Conservation (phyloP, 495 filamentous ascomycete genomes). For the Aspergillus mulundensis region DNA sequence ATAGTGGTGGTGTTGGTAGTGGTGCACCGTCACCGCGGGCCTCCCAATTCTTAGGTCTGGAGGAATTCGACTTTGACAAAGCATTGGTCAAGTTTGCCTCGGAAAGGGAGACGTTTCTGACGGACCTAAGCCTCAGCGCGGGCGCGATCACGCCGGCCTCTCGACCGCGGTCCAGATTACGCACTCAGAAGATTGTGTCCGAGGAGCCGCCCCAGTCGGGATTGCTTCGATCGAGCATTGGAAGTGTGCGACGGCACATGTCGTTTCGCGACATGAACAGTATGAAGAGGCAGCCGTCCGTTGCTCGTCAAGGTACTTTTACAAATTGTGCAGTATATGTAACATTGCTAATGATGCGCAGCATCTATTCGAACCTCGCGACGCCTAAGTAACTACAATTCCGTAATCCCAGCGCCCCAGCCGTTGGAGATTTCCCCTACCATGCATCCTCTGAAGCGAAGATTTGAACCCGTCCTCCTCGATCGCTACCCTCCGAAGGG, state of each 20-base stretch:
- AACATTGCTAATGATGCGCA: neutral
- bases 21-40: slow-evolving; percentile 33
- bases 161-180: slow-evolving; percentile 67
- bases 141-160: slow-evolving; percentile 71
- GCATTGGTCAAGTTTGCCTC: slow-evolving; percentile 91
- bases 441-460: slow-evolving; percentile 91
- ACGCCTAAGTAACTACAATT: slow-evolving; percentile 95
- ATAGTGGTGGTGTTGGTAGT: slow-evolving; percentile 13
- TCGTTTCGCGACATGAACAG: slow-evolving; percentile 93
- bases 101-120: slow-evolving; percentile 88
- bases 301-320: slow-evolving; percentile 69
- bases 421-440: slow-evolving; percentile 84
- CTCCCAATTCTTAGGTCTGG: slow-evolving; percentile 28
- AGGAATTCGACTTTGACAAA: slow-evolving; percentile 85
- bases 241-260: slow-evolving; percentile 80
- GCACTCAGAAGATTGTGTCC: slow-evolving; percentile 74
- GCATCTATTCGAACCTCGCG: slow-evolving; percentile 79
- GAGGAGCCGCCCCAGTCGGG: slow-evolving; percentile 59
- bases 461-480: slow-evolving; percentile 89
- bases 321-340: neutral
- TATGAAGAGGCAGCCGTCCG: slow-evolving; percentile 79
- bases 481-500: slow-evolving; percentile 87
- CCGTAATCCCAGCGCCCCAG: slow-evolving; percentile 90
- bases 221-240: slow-evolving; percentile 54
- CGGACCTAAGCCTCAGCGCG: slow-evolving; percentile 85